phyloP scores from a whole-genome alignment of 768 basidiomycete species.

The Suillus luteus region DNA sequence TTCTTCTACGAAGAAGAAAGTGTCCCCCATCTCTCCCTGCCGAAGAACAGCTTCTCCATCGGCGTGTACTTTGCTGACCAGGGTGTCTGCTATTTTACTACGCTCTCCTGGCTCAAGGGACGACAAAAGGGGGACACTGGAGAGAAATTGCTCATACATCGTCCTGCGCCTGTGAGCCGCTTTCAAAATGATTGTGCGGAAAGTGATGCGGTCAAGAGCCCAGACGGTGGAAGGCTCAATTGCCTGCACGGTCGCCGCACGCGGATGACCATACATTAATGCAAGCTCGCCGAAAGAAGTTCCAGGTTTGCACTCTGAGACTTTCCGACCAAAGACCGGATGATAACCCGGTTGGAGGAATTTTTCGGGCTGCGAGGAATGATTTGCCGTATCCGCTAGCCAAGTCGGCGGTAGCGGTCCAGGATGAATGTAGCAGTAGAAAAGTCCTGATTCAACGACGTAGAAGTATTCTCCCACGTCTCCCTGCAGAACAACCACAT shows the following conservation, averaged over 20 bases:
- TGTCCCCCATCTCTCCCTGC: constrained; percentile 95
- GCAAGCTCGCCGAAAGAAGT: constrained; percentile 95
- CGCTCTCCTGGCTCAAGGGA: constrained; percentile 86
- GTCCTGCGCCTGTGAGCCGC: constrained; percentile 87
- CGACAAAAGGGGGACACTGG: constrained; percentile 84
- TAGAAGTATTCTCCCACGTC: constrained; percentile 98
- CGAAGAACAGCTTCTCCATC: constrained; percentile 88
- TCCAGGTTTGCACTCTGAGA: constrained; percentile 82
- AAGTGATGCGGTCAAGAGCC: constrained; percentile 96
- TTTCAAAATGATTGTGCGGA: constrained; percentile 96
- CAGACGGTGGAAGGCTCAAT: constrained; percentile 83
- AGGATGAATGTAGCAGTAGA: constrained; percentile 80
- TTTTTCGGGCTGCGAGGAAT: constrained; percentile 48
- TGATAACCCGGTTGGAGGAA: constrained; percentile 68
- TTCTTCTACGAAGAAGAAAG: constrained; percentile 97
- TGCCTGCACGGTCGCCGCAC: constrained; percentile 91
- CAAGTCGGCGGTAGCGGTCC: constrained; percentile 66
- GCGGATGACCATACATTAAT: constrained; percentile 96
- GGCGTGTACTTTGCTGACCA: constrained; percentile 77
- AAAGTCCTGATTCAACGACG: constrained; percentile 86
- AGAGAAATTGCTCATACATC: constrained; percentile 96
- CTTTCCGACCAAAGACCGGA: constrained; percentile 75
- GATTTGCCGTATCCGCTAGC: constrained; percentile 45
- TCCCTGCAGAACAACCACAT: constrained; percentile 96
- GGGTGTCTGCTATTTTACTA: constrained; percentile 96